Base-by-base conservation (phyloP, 768 basidiomycete species). In the Podaxis pistillaris region DNA sequence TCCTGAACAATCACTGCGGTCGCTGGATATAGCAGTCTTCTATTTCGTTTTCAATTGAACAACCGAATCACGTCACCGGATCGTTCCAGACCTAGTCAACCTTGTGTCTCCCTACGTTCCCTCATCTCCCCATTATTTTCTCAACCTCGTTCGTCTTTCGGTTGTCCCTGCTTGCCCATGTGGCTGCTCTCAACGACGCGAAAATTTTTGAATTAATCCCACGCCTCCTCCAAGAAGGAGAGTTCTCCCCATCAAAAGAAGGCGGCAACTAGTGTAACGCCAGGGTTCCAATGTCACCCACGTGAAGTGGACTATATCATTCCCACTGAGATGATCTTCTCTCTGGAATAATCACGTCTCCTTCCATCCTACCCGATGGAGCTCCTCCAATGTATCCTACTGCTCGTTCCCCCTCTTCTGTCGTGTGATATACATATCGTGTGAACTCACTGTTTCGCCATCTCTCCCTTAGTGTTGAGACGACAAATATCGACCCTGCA, bases 1-100 rank as follows among this genome's bases (percentile, higher is more conserved):
- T 37, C 50, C 24, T 53, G 51, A n/a, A 44, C 38, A 46, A 54
- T 28, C 15, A 36, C 60, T n/a, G 60, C 33, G 22, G 24, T 62
- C 52, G 46, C 60, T 62, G 41, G 24, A 62, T 54, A 55, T 62
- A 53, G 60, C 54, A 62, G 40, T 41, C 60, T 55, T 62, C 70
- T 73, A 71, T 70, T 73, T 72, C 68, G 67, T 69, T 71, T 64
- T 61, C 56, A 55, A 63, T 68, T 68, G 68, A 70, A 66, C 72
- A 73, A 66, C 69, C 69, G 70, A 72, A 75, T 76, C 75, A 75
- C 74, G 73, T 74, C 72, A 76, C 73, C 60, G 46, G 60, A 71
- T 62, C 62, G 47, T 58, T 64, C 51, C 59, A 60, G 55, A 49
- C 47, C 44, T 24, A 49, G 36, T 33, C 40, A 49, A 19, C 28